Base-by-base conservation (phyloP, 2,329 filamentous ascomycete species). In the Xylaria sp. region DNA sequence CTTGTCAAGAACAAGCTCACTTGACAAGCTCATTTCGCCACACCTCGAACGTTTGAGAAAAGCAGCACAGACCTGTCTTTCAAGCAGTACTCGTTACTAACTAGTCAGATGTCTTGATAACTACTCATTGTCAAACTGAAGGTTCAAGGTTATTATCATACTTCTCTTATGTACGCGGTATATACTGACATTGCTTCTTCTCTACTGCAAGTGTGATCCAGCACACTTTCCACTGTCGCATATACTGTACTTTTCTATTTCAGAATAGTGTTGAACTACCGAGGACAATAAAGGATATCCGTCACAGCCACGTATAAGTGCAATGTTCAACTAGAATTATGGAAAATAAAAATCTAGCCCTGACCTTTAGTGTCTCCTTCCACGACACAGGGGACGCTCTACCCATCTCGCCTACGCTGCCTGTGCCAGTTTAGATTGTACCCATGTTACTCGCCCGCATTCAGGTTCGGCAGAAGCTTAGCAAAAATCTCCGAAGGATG, bases 401-500 rank as follows among this genome's bases (percentile, higher is more conserved):
- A 34, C 51, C 50, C 54, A 37, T 55, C 28, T 44, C 51, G 34
- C 52, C 54, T 41, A 23, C 52, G 31, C 48, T 41, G 18, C 52
- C 23, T 34, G 44, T 60, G 55, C n/a, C 46, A 59, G 58, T 61
- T 51, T 56, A 37, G 48, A 67, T 46, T 50, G 46, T 25, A 57
- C 34, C 62, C 63, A 63, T 66, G 69, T 60, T 66, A 61, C 48
- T 62, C 50, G 44, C 58, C 48, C 58, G 37, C 59, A 57, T 66
- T 66, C 54, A 58, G 46, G 61, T 54, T 66, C 69, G 63, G 69
- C 63, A 57, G 55, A 69, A 50, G 34, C 44, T 41, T 54, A 25
- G 34, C 46, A 59, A 69, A 69, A 69, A 64, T 71, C 62, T 69
- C 69, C 66, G 69, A 71, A 46, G 56, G 34, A 63, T 52, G 62